phyloP scores from a whole-genome alignment of 257 asterid species.

The Solanum sitiens region DNA sequence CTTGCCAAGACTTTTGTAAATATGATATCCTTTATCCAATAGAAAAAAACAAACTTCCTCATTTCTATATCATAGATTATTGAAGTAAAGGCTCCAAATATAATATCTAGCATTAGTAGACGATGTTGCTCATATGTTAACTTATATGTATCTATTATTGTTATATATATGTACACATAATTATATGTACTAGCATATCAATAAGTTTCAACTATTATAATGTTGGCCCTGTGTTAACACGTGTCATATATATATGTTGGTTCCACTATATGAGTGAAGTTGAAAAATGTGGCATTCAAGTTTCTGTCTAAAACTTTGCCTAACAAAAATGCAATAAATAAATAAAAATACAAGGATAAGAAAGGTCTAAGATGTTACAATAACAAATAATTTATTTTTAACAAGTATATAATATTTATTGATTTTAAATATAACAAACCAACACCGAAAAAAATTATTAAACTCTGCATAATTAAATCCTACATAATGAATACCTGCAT shows the following conservation, averaged over 20 bases:
- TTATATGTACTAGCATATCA: not conserved
- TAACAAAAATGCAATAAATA: not conserved
- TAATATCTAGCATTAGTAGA: not conserved
- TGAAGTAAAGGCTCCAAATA: not conserved
- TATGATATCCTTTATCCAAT: not conserved
- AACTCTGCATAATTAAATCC: not conserved
- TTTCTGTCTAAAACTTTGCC: not conserved
- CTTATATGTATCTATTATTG: not conserved
- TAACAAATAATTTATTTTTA: too few species aligned
- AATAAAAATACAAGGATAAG: too few species aligned
- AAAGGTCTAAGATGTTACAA: not conserved
- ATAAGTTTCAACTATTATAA: not conserved
- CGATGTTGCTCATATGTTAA: not conserved
- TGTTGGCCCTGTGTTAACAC: not conserved
- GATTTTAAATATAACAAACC: too few species aligned
- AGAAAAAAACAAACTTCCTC: not conserved
- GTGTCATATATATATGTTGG: not conserved
- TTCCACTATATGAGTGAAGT: not conserved
- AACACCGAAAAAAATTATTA: not conserved
- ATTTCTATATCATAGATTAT: not conserved
- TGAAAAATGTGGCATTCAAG: not conserved
- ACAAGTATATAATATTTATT: not conserved
- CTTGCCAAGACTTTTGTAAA: not conserved
- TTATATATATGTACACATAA: not conserved
- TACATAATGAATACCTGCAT: not conserved